phyloP scores from a whole-genome alignment of 495 filamentous ascomycete species.

The Barbatosphaeria neglecta region DNA sequence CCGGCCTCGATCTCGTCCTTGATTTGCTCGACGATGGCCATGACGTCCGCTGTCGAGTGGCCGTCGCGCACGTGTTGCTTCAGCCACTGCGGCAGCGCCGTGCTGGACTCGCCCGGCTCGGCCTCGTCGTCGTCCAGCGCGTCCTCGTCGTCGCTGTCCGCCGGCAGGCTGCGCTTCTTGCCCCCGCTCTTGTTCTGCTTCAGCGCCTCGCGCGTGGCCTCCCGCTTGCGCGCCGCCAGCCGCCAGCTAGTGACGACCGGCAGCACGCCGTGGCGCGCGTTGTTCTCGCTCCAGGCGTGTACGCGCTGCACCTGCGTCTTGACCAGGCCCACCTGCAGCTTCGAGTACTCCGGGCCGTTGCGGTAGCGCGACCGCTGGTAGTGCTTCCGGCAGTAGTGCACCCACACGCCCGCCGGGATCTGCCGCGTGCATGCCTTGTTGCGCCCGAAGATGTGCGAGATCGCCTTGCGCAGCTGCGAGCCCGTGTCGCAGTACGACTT shows the following conservation, averaged over 20 bases:
- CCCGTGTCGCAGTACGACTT: conserved; percentile 36
- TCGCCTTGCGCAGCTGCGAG: conserved; percentile 52
- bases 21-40: conserved; percentile 23
- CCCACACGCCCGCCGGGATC: conserved; percentile 56
- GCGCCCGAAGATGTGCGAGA: conserved; percentile 80
- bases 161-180: conserved; percentile 11
- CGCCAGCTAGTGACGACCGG: conserved; percentile 39
- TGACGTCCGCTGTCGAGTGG: conserved; percentile 25
- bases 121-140: conserved; percentile 14
- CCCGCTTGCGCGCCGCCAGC: conserved; percentile 40
- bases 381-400: conserved; percentile 68
- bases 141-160: conserved; percentile 18
- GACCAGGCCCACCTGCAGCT: conserved; percentile 49
- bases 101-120: conserved; percentile 12
- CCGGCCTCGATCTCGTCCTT: conserved; percentile 17
- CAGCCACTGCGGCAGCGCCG: conserved; percentile 34
- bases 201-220: conserved; percentile 26
- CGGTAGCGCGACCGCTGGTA: conserved; percentile 70
- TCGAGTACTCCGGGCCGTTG: conserved; percentile 45
- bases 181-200: conserved; percentile 15
- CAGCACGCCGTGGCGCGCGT: conserved; percentile 18
- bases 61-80: conserved; percentile 14
- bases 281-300: conserved; percentile 43
- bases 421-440: conserved; percentile 66
- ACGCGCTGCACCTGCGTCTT: conserved; percentile 45